Percentiles rank a stretch among this genome's conserved stretches.
Conservation (phyloP, 1,139 yeast genomes). For the Eremothecium cymbalariae region DNA sequence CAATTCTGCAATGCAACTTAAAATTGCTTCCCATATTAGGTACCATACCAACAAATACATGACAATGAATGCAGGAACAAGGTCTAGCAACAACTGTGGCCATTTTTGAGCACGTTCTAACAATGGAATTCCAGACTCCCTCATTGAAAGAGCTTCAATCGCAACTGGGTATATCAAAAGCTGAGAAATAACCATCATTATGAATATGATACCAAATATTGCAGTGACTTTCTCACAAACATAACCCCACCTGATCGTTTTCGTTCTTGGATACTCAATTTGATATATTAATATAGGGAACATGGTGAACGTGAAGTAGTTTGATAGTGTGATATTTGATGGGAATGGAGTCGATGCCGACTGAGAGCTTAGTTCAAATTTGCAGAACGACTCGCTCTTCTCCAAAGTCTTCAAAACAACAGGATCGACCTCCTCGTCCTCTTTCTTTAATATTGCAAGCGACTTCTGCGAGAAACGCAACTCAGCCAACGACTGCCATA, state of each 20-base stretch:
- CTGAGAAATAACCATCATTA: constrained; percentile 81
- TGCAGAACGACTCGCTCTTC: constrained; percentile 52
- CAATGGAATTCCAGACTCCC: constrained; percentile 37
- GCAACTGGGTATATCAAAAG: constrained; percentile 71
- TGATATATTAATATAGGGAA: constrained; percentile 86
- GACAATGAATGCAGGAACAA: constrained; percentile 69
- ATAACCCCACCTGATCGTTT: constrained; percentile 58
- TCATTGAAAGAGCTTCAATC: constrained; percentile 45
- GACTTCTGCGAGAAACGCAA: constrained; percentile 40
- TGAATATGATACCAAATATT: constrained; percentile 73
- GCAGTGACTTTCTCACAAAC: constrained; percentile 67
- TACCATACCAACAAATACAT: constrained; percentile 76
- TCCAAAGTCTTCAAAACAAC: constrained; percentile 32
- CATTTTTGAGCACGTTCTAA: constrained; percentile 43
- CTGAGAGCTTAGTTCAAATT: constrained; percentile 53
- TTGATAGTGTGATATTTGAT: constrained; percentile 50
- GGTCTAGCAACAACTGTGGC: constrained; percentile 58
- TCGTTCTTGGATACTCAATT: constrained; percentile 71
- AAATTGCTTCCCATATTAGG: constrained; percentile 88
- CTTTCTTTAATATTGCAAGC: constrained; percentile 21
- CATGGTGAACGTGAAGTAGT: constrained; percentile 74
- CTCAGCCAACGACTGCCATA: constrained; percentile 62
- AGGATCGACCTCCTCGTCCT: constrained; percentile 11
- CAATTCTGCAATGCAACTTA: constrained; percentile 82
- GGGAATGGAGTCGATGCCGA: constrained; percentile 47